Base-by-base conservation (phyloP, 257 asterid species). In the Anisodus tanguticus region DNA sequence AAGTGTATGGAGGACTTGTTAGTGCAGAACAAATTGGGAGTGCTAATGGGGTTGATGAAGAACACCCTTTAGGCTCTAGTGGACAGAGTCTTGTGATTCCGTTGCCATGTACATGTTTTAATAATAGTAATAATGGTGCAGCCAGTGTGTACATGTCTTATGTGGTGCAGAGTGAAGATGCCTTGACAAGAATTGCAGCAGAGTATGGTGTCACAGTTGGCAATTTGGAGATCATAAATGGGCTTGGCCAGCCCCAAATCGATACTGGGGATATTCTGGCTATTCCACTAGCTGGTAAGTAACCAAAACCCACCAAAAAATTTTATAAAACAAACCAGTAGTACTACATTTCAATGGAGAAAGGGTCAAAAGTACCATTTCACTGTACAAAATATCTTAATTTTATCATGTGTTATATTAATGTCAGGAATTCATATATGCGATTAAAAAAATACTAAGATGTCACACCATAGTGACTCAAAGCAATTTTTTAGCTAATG, bases 261-360 rank as follows among this genome's bases (percentile, higher is more conserved):
- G 69, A 85, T 71, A 79, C 82, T 2, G 87, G 83, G 16, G 87
- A 85, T 47, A 81, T 85, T 60, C 70, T 85, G n/a, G 82, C 87
- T n/a, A 51, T 85, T 58, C 87, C 87, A 6, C 83, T 81, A 22
- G 69, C 85, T 8, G 79, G 87, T 85, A 58, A 80, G 83, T 80
- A 55, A 72, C 80, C 39, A 45, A n/a, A 45, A n/a, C 78, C 5
- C 43, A 11, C 22, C 2, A 1, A 39, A 8, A 39, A 17, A 15
- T 5, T 5, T 60, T 60, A 60, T 22, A 60, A 3, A 60, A 12
- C 4, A 13, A 55, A 6, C 60, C 11, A 55, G n/a, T 12, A 55
- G n/a, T 55, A 55, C 60, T 55, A 55, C 19, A 55, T 13, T 55
- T 55, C 12, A 13, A 11, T 55, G 60, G 8, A 5, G 7, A 13